Conservation (phyloP, 2,329 filamentous ascomycete genomes). For the Pseudogymnoascus sp. region DNA sequence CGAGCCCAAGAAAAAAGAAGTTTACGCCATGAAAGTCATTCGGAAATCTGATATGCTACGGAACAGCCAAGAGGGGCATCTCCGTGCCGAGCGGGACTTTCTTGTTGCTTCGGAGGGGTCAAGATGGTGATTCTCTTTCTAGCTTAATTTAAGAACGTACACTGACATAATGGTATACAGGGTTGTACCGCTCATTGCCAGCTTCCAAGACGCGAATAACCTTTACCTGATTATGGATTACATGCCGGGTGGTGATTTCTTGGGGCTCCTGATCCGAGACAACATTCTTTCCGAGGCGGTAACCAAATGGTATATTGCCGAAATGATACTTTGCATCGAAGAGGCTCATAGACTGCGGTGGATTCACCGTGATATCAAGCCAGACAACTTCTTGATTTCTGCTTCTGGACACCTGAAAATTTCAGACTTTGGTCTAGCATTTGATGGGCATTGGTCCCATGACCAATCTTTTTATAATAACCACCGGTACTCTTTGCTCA, state of each 20-base stretch:
- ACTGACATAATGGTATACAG: constrained; percentile 31
- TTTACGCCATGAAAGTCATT: constrained; percentile 97
- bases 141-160: background rate
- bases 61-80: constrained; percentile 84
- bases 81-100: constrained; percentile 87
- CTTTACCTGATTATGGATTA: constrained; percentile 97
- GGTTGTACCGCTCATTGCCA: constrained; percentile 81
- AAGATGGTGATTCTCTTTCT: constrained; percentile 49
- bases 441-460: constrained; percentile 92
- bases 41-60: constrained; percentile 88
- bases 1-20: constrained; percentile 39
- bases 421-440: constrained; percentile 91
- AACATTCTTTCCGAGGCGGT: constrained; percentile 73
- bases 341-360: constrained; percentile 81
- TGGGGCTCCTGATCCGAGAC: constrained; percentile 77
- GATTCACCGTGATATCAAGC: constrained; percentile 95
- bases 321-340: constrained; percentile 94
- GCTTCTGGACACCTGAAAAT: constrained; percentile 87
- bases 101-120: constrained; percentile 84
- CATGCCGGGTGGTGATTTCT: constrained; percentile 93
- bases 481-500: constrained; percentile 70
- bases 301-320: constrained; percentile 81
- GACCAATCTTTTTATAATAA: constrained; percentile 80
- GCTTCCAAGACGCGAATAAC: constrained; percentile 78
- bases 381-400: constrained; percentile 92